Evolutionary conservation across 495 filamentous ascomycete genomes (phyloP), one percentile per base, ranked within the genome.

Genomic region (Lichenothelia convexa): DNA sequence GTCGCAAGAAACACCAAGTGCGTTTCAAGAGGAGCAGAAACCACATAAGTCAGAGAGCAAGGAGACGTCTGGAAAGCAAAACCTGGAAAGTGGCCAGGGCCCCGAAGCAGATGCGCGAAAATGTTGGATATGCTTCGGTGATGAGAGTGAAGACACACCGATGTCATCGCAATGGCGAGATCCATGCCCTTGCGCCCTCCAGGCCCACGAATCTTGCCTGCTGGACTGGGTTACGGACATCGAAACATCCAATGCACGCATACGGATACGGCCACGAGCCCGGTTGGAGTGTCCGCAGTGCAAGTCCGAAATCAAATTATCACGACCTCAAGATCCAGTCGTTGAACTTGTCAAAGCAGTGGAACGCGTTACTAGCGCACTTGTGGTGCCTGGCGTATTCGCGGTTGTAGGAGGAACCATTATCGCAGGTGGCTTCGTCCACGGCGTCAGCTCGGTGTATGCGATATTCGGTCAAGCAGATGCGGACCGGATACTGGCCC

Each of bases 61-160:
- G n/a, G 11, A 45, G 35, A 32, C 5, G 5, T 9, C 15, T 34
- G 26, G 32, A 18, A 17, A 40, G 11, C 44, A 36, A 32, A 27
- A 15, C 4, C 13, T 47, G 42, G 24, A 13, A 7, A 8, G 8
- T 8, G 7, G 8, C 8, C 24, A 27, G 24, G 13, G 43, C 17
- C 32, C 42, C 33, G 46, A 57, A 30, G 46, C 76, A 18, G 29
- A 27, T 1, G 30, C 39, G 29, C 73, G 71, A 22, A 75, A 75
- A 57, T 97, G 89, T 57, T 94, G 83, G 78, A 86, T 97, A 48
- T 97, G 89, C 60, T 80, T 89, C 48, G 67, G 68, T 36, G 81
- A 87, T 44, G 75, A 84, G 43, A 84, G 75, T 17, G 82, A 93
- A 44, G 77, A 83, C 37, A 64, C 62, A 22, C 63, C 67, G 26